Percentiles rank a stretch among this genome's conserved stretches.
These are phyloP conservation scores for Leucaena leucocephala DNA, from an alignment of 306 rosid species.

Conservation along the genomic window DNA sequence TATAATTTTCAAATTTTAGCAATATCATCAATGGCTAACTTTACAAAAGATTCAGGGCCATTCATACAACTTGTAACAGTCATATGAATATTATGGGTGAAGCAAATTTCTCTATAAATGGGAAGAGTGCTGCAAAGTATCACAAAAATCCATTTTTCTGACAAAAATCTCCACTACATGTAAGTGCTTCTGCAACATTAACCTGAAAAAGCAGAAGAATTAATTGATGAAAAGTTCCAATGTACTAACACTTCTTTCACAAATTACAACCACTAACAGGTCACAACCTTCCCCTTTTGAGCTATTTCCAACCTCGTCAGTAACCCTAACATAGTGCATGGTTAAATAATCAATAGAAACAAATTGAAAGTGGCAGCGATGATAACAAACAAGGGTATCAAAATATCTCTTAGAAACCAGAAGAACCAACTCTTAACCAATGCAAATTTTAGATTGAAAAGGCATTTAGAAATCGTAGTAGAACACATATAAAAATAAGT, in stretches of 20 bases:
- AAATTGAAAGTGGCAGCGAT: not conserved
- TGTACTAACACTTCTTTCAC: not conserved
- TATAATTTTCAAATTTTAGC: conserved; percentile 6
- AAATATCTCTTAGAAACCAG: not conserved
- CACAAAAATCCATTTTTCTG: not conserved
- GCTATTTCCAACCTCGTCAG: conserved; percentile 3
- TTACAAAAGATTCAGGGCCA: conserved; percentile 7
- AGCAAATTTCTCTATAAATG: not conserved
- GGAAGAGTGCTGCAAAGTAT: not conserved
- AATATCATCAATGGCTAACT: not conserved
- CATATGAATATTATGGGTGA: not conserved
- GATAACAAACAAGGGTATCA: conserved; percentile 7
- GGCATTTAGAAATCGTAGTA: not conserved
- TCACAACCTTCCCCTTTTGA: not conserved
- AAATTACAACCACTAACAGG: not conserved
- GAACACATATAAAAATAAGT: not conserved
- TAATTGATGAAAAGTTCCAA: conserved; percentile 1
- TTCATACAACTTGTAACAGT: conserved; percentile 14
- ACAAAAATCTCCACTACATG: conserved; percentile 3
- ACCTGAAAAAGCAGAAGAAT: not conserved
- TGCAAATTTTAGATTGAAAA: not conserved
- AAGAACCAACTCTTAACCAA: not conserved
- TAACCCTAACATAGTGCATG: not conserved
- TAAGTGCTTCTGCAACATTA: not conserved
- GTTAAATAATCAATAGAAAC: not conserved